Base-by-base conservation (phyloP, 257 asterid genomes). In the Vinca minor region DNA sequence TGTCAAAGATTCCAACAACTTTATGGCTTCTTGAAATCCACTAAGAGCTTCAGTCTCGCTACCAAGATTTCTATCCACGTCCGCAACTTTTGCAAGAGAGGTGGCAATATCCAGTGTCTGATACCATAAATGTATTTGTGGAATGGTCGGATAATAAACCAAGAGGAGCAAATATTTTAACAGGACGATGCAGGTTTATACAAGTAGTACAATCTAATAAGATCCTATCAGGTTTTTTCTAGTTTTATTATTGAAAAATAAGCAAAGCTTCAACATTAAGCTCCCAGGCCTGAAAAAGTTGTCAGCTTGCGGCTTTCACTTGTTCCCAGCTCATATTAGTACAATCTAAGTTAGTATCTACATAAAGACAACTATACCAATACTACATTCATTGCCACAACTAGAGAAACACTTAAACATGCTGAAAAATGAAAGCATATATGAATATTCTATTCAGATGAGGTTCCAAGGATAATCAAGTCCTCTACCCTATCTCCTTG, bases 11-110 rank as follows among this genome's bases (percentile, higher is more conserved):
- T 83, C 87, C 79, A 84, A 67, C 73, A 85, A 65, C 48, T 85
- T 74, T 12, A 89, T 80, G 77, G 84, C 97, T 77, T 92, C 97
- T 69, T 77, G 84, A 74, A 92, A 87, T 72, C 87, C 85, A 49
- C 77, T 74, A 62, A 80, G 48, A 41, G 96, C 94, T 35, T 82
- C 62, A 63, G 73, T 82, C 66, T 89, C 96, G 42, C 80, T 71
- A 2, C 88, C 95, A 20, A 92, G 75, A 71, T 84, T 92, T 83
- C 95, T 85, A 73, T 89, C 96, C 28, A 84, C 89, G 56, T 92
- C 95, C 36, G 98, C 93, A 49, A 88, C 98, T 83, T 92, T 92
- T 41, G 95, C 98, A 57, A 92, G 85, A 49, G 98, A 92, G 69
- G 71, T 59, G 26, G 95, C 93, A 46, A 85, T 78, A 67, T 92